Conservation (phyloP, 1,284 basidiomycete genomes). For the Trichosporon inkin region DNA sequence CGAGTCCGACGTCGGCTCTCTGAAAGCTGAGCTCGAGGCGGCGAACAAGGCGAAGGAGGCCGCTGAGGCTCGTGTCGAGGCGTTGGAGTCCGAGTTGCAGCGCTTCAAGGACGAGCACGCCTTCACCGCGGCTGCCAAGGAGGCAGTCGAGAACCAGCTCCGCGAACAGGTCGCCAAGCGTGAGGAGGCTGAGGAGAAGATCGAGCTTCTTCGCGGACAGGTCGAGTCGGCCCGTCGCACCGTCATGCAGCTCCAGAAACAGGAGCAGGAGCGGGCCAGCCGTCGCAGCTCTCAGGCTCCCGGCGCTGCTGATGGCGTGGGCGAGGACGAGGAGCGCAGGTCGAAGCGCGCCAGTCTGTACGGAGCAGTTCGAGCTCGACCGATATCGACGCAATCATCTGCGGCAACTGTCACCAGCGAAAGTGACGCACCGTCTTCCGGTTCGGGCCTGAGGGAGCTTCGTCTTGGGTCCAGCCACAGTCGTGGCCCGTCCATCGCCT, state of each 20-base stretch:
- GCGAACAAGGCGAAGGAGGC: background rate
- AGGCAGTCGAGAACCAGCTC: conserved; percentile 60
- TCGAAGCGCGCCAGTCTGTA: conserved; percentile 20
- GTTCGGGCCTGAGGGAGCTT: conserved; percentile 40
- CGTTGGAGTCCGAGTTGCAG: conserved; percentile 37
- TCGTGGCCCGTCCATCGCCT: conserved; percentile 3
- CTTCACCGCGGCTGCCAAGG: conserved; percentile 41
- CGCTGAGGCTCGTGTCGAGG: conserved; percentile 14
- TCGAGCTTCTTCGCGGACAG: conserved; percentile 71
- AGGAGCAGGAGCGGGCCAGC: conserved; percentile 54
- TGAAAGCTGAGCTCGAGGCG: conserved; percentile 7
- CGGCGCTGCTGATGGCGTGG: conserved; percentile 40
- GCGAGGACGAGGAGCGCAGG: conserved; percentile 6
- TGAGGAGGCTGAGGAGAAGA: conserved; percentile 68
- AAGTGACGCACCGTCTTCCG: conserved; percentile 12
- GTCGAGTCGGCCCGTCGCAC: conserved; percentile 88
- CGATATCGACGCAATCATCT: conserved; percentile 1
- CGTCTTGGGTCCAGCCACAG: conserved; percentile 26
- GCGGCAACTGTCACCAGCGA: conserved; percentile 1
- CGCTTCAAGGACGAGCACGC: conserved; percentile 43
- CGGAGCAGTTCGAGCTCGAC: conserved; percentile 10
- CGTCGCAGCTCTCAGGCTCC: conserved; percentile 12
- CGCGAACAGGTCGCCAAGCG: conserved; percentile 59
- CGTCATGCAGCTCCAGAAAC: conserved; percentile 78
- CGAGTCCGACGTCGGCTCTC: conserved; percentile 1